Evolutionary conservation across 1,139 yeast species (phyloP).

Genomic region (Tardiomyces depauwii): DNA sequence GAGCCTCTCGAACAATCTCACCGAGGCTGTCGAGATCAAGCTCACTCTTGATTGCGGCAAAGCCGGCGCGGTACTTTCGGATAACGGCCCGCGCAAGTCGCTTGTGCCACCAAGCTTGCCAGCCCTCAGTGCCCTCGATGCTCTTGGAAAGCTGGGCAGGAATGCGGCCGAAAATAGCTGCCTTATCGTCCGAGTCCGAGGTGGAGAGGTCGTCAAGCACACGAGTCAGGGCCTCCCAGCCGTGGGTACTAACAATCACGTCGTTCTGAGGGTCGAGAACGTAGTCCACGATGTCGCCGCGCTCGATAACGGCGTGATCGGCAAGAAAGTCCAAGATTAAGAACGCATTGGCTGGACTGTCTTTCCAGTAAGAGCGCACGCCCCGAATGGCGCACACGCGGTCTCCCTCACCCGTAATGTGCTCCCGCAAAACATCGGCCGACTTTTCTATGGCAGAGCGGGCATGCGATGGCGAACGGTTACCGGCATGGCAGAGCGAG

Average conservation of each 20-base stretch:
- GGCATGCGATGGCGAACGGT: conserved; percentile 1
- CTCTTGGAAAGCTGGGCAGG: conserved; percentile 2
- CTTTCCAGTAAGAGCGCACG: conserved; percentile 68
- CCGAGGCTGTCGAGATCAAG: too few relatives aligned
- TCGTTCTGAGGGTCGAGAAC: conserved; percentile 4
- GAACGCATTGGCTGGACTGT: conserved; percentile 71
- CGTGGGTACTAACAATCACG: conserved; percentile 9
- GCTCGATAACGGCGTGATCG: conserved; percentile 38
- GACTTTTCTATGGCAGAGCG: neutral
- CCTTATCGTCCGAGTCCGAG: neutral
- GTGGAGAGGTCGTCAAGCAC: conserved; percentile 1
- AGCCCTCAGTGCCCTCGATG: conserved; percentile 7
- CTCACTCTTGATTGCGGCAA: too few relatives aligned
- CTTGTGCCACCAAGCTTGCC: conserved; percentile 14
- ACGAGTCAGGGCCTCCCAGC: conserved; percentile 10
- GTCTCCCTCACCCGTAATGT: conserved; percentile 12
- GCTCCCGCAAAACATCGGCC: neutral
- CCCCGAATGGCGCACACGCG: conserved; percentile 31
- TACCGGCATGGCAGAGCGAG: conserved; percentile 50
- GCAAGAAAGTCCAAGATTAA: conserved; percentile 29
- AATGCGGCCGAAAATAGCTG: neutral
- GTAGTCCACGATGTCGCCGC: conserved; percentile 24
- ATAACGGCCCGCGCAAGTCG: conserved; percentile 7
- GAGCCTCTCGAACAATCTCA: too few relatives aligned
- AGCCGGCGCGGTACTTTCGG: conserved; percentile 1